Evolutionary conservation across 331 rosid species (phyloP).

Genomic region (Malus hybrid): DNA sequence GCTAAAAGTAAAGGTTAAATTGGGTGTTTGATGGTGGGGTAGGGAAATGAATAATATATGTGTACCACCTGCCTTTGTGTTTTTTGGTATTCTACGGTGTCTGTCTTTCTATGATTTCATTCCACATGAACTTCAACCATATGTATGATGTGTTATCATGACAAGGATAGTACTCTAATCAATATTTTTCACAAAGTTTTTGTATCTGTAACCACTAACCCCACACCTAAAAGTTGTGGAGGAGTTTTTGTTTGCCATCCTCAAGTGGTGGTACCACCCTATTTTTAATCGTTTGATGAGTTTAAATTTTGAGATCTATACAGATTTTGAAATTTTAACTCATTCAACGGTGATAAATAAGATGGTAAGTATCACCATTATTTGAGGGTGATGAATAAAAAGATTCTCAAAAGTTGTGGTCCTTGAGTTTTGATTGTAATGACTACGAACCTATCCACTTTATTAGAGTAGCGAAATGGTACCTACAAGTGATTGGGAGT

Average conservation of each 20-base stretch:
- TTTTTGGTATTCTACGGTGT: not conserved
- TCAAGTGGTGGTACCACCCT: too few species aligned
- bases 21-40: constrained; percentile 9
- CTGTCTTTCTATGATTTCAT: constrained; percentile 1
- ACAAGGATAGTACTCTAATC: not conserved
- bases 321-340: too few species aligned
- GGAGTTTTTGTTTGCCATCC: too few species aligned
- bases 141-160: constrained; percentile 6
- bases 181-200: constrained; percentile 9
- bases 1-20: not conserved
- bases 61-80: not conserved
- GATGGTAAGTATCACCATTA: too few species aligned
- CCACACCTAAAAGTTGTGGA: constrained; percentile 1
- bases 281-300: too few species aligned
- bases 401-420: too few species aligned
- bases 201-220: not conserved
- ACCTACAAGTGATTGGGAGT: too few species aligned
- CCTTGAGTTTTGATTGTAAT: constrained; percentile 2
- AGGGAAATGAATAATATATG: not conserved
- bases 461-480: not conserved
- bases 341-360: too few species aligned
- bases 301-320: too few species aligned
- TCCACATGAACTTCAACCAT: constrained; percentile 14
- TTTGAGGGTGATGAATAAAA: too few species aligned
- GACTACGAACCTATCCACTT: not conserved